Base-by-base conservation (phyloP, 331 rosid species). In the Malus hybrid region DNA sequence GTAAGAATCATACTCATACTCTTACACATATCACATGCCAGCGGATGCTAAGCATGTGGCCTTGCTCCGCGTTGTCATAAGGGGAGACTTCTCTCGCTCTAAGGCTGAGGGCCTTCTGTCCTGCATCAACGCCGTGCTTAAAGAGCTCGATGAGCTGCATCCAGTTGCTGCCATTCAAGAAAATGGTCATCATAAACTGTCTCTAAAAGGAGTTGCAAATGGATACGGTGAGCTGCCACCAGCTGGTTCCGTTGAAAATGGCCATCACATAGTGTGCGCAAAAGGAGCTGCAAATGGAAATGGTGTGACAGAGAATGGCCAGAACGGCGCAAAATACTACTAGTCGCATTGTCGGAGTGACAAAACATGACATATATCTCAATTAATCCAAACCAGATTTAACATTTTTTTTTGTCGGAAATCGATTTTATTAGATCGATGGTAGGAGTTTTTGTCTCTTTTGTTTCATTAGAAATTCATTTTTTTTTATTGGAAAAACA, bases 31-130 rank as follows among this genome's bases (percentile, higher is more conserved):
- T 74, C 82, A 89, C 12, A 92, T 92, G 97, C 90, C 96, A 0
- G 84, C 90, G 1, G 95, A 84, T 28, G 96, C 94, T 6, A 73
- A 88, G 42, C 93, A 90, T 2, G 84, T 92, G 6, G 74, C 85
- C 0, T 86, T 92, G 27, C 89, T 90, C 0, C 96, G 94, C 1
- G 97, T 80, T 1, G 94, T 88, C 18, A 79, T 92, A 31, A 80
- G 97, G 69, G 91, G 86, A 79, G 93, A 92, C 79, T 90, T 90
- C 75, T 86, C 92, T 0, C 76, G 94, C 16, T 77, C 96, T 22
- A 81, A 87, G 0, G 91, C 91, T 0, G 94, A 88, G 79, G 86
- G 90, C 9, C 90, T 92, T 5, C 88, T 87, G 10, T n/a, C 42
- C 2, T 91, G 90, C 70, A 69, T 92, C 80, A 42, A 67, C 85